Percentiles rank a stretch among this genome's conserved stretches.
phyloP scores from a whole-genome alignment of 345 rosid species.

The Citrus reticulata region DNA sequence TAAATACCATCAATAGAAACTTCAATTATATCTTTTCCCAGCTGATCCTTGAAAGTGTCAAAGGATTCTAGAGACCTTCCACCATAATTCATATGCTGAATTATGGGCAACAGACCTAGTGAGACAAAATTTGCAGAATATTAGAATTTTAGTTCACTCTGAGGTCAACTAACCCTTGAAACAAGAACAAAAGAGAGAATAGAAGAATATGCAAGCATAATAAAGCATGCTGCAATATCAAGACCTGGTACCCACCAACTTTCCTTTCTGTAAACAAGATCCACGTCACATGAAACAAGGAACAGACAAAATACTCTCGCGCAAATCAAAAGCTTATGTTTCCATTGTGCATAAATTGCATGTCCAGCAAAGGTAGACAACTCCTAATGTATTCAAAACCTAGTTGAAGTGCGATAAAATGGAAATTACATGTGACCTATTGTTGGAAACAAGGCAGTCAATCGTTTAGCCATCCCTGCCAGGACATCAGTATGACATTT shows the following conservation, averaged over 20 bases:
- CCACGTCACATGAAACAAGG: background rate
- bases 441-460: background rate
- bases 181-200: background rate
- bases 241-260: background rate
- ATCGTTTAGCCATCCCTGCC: background rate
- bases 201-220: background rate
- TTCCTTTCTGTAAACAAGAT: too few species aligned
- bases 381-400: background rate
- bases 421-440: background rate
- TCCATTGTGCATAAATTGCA: background rate
- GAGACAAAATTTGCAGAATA: constrained; percentile 14
- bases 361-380: background rate
- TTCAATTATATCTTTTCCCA: constrained; percentile 48
- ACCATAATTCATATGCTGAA: constrained; percentile 54
- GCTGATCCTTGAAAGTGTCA: constrained; percentile 35
- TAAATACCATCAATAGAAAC: constrained; percentile 56
- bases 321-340: background rate
- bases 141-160: background rate
- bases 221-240: background rate
- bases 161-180: background rate
- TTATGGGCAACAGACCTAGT: constrained; percentile 85
- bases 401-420: background rate
- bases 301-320: background rate
- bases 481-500: background rate
- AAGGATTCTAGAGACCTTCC: constrained; percentile 51